Percentiles rank a stretch among this genome's conserved stretches.
phyloP scores from a whole-genome alignment of 163 green algal genomes.

The Scenedesmus sp. region DNA sequence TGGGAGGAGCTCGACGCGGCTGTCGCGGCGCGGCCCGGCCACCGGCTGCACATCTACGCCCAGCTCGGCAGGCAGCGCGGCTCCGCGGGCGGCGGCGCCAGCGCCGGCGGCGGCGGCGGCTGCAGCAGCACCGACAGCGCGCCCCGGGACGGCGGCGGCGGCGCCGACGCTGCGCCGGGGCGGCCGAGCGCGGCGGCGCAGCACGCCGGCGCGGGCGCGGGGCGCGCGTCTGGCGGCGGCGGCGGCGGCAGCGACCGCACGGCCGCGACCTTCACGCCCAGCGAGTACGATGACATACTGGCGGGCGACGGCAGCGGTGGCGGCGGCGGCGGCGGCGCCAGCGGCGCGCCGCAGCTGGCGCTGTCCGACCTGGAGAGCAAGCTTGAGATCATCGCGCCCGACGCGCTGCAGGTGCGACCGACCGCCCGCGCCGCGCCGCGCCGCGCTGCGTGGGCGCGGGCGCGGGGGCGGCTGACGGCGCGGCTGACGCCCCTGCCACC shows the following conservation, averaged over 20 bases:
- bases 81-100: slow-evolving; percentile 1
- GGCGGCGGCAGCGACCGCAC: neutral
- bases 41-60: slow-evolving; percentile 71
- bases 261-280: slow-evolving; percentile 14
- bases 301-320: too few species aligned
- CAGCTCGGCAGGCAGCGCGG: slow-evolving; percentile 48
- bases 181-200: too few species aligned
- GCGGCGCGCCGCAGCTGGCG: slow-evolving; percentile 12
- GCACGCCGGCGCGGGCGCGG: too few species aligned
- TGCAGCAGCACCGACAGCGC: slow-evolving; percentile 27
- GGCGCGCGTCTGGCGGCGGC: too few species aligned
- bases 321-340: neutral
- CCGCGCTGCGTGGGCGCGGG: too few species aligned
- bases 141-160: too few species aligned
- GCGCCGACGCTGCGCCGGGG: too few species aligned
- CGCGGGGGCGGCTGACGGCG: too few species aligned
- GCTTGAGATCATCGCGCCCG: slow-evolving; percentile 58
- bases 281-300: slow-evolving; percentile 36
- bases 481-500: too few species aligned
- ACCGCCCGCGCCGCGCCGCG: too few species aligned
- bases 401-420: slow-evolving; percentile 58
- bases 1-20: slow-evolving; percentile 69
- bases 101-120: slow-evolving; percentile 1
- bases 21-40: neutral
- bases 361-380: slow-evolving; percentile 53